Evolutionary conservation across 352 stramenopile genomes (phyloP).

Genomic region (Globisporangium spinosum): DNA sequence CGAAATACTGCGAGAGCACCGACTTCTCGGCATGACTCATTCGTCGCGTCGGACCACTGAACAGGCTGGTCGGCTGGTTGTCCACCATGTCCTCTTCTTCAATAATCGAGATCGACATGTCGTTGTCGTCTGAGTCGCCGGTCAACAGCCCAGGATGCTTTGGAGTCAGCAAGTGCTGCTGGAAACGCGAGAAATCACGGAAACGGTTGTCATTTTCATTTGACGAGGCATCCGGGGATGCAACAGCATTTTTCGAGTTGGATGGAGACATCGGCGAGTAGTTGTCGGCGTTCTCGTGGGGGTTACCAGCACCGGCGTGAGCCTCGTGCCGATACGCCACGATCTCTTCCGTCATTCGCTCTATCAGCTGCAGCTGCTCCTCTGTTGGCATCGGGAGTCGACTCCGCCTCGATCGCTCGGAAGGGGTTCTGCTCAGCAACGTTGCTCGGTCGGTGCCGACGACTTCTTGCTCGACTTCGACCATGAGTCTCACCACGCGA

Average conservation of each 20-base stretch:
- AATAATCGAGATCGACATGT: constrained; percentile 36
- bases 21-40: constrained; percentile 84
- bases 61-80: constrained; percentile 69
- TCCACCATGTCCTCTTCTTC: constrained; percentile 70
- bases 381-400: constrained; percentile 80
- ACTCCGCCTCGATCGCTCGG: constrained; percentile 44
- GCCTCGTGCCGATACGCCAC: constrained; percentile 53
- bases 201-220: constrained; percentile 63
- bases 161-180: constrained; percentile 81
- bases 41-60: constrained; percentile 56
- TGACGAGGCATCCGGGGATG: constrained; percentile 22
- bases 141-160: constrained; percentile 49
- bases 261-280: constrained; percentile 40
- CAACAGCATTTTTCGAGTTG: constrained; percentile 19
- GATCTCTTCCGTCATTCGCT: constrained; percentile 78
- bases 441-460: constrained; percentile 62
- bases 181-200: constrained; percentile 82
- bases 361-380: constrained; percentile 79
- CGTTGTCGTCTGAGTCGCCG: constrained; percentile 41
- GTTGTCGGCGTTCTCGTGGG: constrained; percentile 24
- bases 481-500: constrained; percentile 78
- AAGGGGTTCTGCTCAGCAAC: constrained; percentile 52
- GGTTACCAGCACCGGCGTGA: constrained; percentile 24
- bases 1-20: constrained; percentile 79
- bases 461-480: constrained; percentile 84